A percentile compares a stretch with the other conserved stretches of the same genome.
Evolutionary conservation across 805 yeast genomes (phyloP).

Genomic region (Myxozyma lipomycoides): DNA sequence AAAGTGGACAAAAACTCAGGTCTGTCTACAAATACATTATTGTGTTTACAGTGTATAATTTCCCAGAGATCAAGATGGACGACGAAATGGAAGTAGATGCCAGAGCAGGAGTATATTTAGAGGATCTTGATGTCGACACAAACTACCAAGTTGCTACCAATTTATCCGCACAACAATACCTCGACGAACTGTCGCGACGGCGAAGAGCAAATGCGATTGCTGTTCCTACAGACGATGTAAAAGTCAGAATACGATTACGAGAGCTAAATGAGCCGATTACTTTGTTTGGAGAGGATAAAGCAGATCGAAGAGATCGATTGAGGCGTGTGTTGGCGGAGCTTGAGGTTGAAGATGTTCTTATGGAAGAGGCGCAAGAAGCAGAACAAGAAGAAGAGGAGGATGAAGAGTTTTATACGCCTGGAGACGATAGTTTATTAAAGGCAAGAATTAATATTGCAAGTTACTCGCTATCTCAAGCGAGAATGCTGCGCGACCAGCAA

Average conservation of each 20-base stretch:
- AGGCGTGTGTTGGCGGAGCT: slow-evolving; percentile 43
- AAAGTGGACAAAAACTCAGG: too few species aligned
- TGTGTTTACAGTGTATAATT: too few species aligned
- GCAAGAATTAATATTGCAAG: slow-evolving; percentile 52
- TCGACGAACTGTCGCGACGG: slow-evolving; percentile 19
- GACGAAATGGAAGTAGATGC: slow-evolving; percentile 16
- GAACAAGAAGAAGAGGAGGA: slow-evolving; percentile 51
- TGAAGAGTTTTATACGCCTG: slow-evolving; percentile 85
- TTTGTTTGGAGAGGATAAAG: slow-evolving; percentile 55
- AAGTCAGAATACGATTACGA: slow-evolving; percentile 51
- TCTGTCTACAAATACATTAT: too few species aligned
- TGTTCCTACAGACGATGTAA: slow-evolving; percentile 64
- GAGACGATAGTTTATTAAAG: slow-evolving; percentile 49
- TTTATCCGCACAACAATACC: slow-evolving; percentile 18
- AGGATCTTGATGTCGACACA: slow-evolving; percentile 18
- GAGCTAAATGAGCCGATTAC: slow-evolving; percentile 55
- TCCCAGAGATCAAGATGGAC: slow-evolving; percentile 7
- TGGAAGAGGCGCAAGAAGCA: slow-evolving; percentile 31
- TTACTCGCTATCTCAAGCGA: slow-evolving; percentile 44
- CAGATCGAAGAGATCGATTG: slow-evolving; percentile 59
- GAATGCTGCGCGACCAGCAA: slow-evolving; percentile 10
- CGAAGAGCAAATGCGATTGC: slow-evolving; percentile 26
- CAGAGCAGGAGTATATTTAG: slow-evolving; percentile 11
- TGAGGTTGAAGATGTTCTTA: slow-evolving; percentile 17
- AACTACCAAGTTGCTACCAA: slow-evolving; percentile 15